These are phyloP conservation scores for Trichoderma sp. DNA, from an alignment of 2,329 filamentous ascomycete species.

Conservation along the genomic window DNA sequence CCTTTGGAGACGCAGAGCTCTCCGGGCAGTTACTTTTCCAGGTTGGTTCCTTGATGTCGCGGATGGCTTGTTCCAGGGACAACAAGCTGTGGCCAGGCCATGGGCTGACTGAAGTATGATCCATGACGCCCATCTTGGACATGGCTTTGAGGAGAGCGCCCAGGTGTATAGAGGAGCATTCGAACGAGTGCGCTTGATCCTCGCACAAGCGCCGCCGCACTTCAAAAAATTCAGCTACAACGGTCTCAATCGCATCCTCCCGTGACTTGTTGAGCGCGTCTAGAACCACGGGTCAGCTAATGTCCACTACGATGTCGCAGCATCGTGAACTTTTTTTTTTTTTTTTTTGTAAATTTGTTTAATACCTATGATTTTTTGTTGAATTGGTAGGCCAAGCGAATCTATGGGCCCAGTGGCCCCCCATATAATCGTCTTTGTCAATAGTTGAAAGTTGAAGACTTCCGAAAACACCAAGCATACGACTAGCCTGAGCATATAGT, in stretches of 20 bases:
- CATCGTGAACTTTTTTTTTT: background rate
- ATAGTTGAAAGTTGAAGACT: background rate
- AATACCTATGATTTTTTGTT: background rate
- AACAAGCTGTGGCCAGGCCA: background rate
- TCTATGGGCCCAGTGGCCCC: background rate
- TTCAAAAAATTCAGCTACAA: background rate
- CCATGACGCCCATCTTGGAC: background rate
- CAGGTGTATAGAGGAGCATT: background rate
- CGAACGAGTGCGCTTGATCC: background rate
- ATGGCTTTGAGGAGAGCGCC: background rate
- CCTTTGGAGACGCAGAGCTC: background rate
- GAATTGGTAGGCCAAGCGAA: background rate
- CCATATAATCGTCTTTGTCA: background rate
- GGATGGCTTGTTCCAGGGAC: background rate
- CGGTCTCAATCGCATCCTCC: background rate
- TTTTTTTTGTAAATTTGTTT: background rate
- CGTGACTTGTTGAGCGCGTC: background rate
- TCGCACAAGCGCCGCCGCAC: background rate
- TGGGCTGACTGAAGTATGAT: background rate
- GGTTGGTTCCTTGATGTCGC: background rate
- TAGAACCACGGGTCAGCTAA: background rate
- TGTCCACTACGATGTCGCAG: background rate
- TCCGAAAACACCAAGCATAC: slow-evolving; percentile 1
- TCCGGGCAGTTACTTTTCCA: background rate
- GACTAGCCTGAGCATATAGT: background rate